phyloP scores from a whole-genome alignment of 202 grass and related monocot species.

The Panicum hallii region DNA sequence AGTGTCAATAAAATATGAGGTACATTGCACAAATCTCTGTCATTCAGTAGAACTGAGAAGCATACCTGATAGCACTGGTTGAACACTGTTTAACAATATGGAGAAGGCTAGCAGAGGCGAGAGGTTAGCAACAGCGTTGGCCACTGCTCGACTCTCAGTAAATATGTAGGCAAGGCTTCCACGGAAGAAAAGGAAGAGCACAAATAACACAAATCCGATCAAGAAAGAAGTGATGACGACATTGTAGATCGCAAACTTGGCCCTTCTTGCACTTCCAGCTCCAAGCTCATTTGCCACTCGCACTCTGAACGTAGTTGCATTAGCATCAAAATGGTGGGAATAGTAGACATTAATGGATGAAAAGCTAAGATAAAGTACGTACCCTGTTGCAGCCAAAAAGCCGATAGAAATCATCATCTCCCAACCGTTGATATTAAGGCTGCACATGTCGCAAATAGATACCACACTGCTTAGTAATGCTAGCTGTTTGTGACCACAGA shows the following conservation, averaged over 20 bases:
- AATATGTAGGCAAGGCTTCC: constrained; percentile 79
- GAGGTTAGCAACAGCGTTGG: constrained; percentile 63
- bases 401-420: constrained; percentile 92
- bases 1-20: neutral
- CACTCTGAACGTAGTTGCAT: constrained; percentile 53
- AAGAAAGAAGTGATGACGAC: constrained; percentile 55
- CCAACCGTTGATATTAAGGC: constrained; percentile 93
- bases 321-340: neutral
- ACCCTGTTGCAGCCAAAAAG: constrained; percentile 74
- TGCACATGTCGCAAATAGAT: constrained; percentile 42
- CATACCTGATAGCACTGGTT: constrained; percentile 88
- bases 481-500: neutral
- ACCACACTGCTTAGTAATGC: neutral
- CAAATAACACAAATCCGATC: constrained; percentile 31
- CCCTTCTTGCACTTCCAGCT: constrained; percentile 63
- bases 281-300: constrained; percentile 87
- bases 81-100: constrained; percentile 80
- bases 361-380: neutral
- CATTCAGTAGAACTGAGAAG: neutral
- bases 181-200: constrained; percentile 67
- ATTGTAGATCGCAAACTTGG: constrained; percentile 68
- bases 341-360: neutral
- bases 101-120: constrained; percentile 80
- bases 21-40: neutral
- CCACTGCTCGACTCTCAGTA: constrained; percentile 54